Percentiles rank a stretch among this genome's conserved stretches.
Evolutionary conservation across 1,139 yeast species (phyloP).

Genomic region (Taphrina communis): DNA sequence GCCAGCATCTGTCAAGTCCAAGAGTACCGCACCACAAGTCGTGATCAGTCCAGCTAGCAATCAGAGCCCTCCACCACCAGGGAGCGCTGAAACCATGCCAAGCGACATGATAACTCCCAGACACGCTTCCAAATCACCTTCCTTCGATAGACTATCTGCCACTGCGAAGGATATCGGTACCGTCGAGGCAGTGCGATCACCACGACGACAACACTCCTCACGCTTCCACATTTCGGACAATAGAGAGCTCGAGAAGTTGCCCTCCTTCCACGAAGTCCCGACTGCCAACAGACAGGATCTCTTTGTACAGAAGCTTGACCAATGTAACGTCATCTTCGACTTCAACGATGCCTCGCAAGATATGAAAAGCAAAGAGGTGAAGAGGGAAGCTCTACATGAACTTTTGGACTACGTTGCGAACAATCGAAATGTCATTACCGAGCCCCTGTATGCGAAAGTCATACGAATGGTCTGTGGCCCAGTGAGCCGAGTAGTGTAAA

Average conservation of each 20-base stretch:
- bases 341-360: constrained; percentile 92
- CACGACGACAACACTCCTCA: constrained; percentile 92
- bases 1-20: constrained; percentile 24
- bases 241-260: constrained; percentile 78
- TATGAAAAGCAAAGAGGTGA: constrained; percentile 89
- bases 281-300: constrained; percentile 83
- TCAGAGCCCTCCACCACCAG: constrained; percentile 51
- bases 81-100: constrained; percentile 54
- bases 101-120: constrained; percentile 51
- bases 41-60: constrained; percentile 31
- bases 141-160: constrained; percentile 51
- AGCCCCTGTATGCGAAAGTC: constrained; percentile 86
- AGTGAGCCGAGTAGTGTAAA: too few relatives aligned
- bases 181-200: constrained; percentile 71
- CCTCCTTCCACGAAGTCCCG: constrained; percentile 86
- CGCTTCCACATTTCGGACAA: constrained; percentile 79
- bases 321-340: constrained; percentile 92
- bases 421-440: constrained; percentile 82
- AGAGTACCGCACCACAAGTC: constrained; percentile 41
- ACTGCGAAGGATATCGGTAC: constrained; percentile 49
- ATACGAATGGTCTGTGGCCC: constrained; percentile 65
- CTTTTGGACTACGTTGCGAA: constrained; percentile 84
- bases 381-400: constrained; percentile 83
- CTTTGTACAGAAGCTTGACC: constrained; percentile 86
- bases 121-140: constrained; percentile 46